Percentiles rank a stretch among this genome's conserved stretches.
Conservation (phyloP, 148 eudicot genomes). For the Chenopodium formosanum region DNA sequence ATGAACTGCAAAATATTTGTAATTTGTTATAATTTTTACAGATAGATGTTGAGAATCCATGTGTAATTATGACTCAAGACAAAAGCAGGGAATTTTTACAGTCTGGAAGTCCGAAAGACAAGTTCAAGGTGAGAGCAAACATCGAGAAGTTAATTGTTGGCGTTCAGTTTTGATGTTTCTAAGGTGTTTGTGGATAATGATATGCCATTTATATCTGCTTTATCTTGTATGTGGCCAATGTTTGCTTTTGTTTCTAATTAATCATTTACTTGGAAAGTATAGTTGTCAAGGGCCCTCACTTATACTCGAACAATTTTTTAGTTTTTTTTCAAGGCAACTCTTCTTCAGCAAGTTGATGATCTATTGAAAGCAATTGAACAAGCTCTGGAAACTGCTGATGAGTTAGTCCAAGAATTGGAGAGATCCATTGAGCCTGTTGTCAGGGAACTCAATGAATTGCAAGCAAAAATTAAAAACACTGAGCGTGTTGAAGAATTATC, state of each 20-base stretch:
- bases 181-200: background rate
- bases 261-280: background rate
- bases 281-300: slow-evolving; percentile 20
- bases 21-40: slow-evolving; percentile 33
- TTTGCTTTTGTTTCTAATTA: background rate
- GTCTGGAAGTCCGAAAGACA: slow-evolving; percentile 90
- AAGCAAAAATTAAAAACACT: slow-evolving; percentile 74
- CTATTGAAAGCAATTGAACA: slow-evolving; percentile 57
- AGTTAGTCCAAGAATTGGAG: slow-evolving; percentile 64
- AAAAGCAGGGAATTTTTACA: slow-evolving; percentile 98
- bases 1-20: background rate
- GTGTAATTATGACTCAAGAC: slow-evolving; percentile 97
- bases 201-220: background rate
- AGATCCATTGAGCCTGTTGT: slow-evolving; percentile 66
- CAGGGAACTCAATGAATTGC: slow-evolving; percentile 74
- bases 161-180: background rate
- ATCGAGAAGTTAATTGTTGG: background rate
- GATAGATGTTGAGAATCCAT: slow-evolving; percentile 99
- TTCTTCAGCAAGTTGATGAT: slow-evolving; percentile 91
- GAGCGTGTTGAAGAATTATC: slow-evolving; percentile 84
- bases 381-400: slow-evolving; percentile 55
- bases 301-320: slow-evolving; percentile 29
- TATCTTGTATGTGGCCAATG: background rate
- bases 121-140: slow-evolving; percentile 64
- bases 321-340: slow-evolving; percentile 98